A percentile compares a stretch with the other conserved stretches of the same genome.
These are phyloP conservation scores for Colletotrichum lupini DNA, from an alignment of 2,329 filamentous ascomycete genomes.

Conservation along the genomic window DNA sequence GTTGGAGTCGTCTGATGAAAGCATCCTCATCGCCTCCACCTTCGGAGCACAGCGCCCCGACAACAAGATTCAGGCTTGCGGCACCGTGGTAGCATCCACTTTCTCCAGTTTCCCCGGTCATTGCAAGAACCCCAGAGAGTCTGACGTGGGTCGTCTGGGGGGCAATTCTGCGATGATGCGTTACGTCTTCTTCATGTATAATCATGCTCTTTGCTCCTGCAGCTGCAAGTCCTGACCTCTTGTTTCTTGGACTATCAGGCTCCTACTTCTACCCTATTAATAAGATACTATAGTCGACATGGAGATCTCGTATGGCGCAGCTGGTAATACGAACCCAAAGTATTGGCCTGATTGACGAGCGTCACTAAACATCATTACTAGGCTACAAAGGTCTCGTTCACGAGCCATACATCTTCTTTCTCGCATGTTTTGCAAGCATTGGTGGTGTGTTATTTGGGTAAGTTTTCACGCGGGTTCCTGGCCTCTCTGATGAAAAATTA, in stretches of 20 bases:
- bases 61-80: background rate
- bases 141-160: background rate
- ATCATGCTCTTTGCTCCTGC: background rate
- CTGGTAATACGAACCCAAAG: background rate
- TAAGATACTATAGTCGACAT: background rate
- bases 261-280: background rate
- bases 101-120: slow-evolving; percentile 14
- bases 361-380: background rate
- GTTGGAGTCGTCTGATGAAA: background rate
- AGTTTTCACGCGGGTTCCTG: no score
- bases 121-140: background rate
- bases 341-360: background rate
- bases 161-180: background rate
- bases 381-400: slow-evolving; percentile 7
- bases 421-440: slow-evolving; percentile 19
- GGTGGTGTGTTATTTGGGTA: slow-evolving; percentile 10
- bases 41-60: slow-evolving; percentile 13
- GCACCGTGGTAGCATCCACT: background rate
- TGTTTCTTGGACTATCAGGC: background rate
- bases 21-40: slow-evolving; percentile 6
- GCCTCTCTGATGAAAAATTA: no score
- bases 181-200: background rate
- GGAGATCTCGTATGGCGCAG: slow-evolving; percentile 10
- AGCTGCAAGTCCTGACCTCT: background rate
- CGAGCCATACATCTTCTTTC: slow-evolving; percentile 16